Percentiles rank a stretch among this genome's conserved stretches.
These are phyloP conservation scores for Perkinsela sp. DNA, from an alignment of 208 protist genomes.

Conservation along the genomic window DNA sequence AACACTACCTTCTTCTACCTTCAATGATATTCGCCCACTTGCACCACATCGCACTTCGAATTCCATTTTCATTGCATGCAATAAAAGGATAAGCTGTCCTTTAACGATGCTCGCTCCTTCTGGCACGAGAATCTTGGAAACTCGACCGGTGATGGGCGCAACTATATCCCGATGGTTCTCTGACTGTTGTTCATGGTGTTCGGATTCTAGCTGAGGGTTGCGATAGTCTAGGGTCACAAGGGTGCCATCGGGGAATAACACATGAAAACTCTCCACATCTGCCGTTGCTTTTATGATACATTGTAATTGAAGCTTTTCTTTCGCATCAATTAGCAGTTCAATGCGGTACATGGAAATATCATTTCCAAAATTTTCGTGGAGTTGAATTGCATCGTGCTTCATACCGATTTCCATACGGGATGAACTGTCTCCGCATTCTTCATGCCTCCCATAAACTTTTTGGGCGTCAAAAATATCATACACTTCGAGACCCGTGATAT, in stretches of 20 bases:
- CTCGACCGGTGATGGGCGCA: conserved; percentile 71
- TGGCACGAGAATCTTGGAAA: conserved; percentile 40
- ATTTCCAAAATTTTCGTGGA: too few relatives aligned
- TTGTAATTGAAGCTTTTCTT: conserved; percentile 11
- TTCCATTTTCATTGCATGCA: conserved; percentile 91
- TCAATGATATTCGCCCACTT: too few relatives aligned
- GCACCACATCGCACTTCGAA: conserved; percentile 21
- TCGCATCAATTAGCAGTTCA: too few relatives aligned
- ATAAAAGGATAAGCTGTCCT: conserved; percentile 45
- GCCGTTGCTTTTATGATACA: conserved; percentile 11
- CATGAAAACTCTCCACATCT: conserved; percentile 10
- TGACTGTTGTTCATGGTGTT: neutral
- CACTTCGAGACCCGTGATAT: too few relatives aligned
- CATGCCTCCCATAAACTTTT: too few relatives aligned
- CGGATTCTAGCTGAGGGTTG: neutral
- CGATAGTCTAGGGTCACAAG: conserved; percentile 9
- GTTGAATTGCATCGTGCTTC: too few relatives aligned
- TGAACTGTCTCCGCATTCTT: too few relatives aligned
- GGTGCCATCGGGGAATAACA: conserved; percentile 5
- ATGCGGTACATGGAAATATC: too few relatives aligned
- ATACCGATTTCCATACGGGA: too few relatives aligned
- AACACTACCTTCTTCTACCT: too few relatives aligned
- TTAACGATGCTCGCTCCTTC: conserved; percentile 40
- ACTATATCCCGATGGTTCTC: conserved; percentile 7
- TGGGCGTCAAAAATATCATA: too few relatives aligned